phyloP scores from a whole-genome alignment of 768 basidiomycete species.

The Boletus eberwhitei region DNA sequence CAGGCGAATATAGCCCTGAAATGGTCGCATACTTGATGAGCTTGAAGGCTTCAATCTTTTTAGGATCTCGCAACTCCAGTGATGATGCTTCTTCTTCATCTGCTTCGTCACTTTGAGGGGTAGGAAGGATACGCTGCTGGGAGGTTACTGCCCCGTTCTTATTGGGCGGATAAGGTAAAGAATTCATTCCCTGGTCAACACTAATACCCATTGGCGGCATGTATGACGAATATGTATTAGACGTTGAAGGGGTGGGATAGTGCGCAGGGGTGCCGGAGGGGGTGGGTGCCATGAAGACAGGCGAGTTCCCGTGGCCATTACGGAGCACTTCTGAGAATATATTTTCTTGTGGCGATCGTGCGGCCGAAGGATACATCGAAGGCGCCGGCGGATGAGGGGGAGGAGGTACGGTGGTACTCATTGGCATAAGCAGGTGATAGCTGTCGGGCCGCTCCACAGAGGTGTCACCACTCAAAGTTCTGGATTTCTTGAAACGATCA shows the following conservation, averaged over 20 bases:
- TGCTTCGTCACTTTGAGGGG: conserved; percentile 40
- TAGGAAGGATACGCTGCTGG: conserved; percentile 24
- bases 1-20: background rate
- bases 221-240: conserved; percentile 40
- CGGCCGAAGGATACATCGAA: conserved; percentile 43
- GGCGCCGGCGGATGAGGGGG: conserved; percentile 30
- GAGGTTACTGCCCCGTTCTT: conserved; percentile 24
- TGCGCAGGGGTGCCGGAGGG: conserved; percentile 39
- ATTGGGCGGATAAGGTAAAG: conserved; percentile 47
- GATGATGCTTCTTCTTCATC: conserved; percentile 50
- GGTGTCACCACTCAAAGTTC: conserved; percentile 38
- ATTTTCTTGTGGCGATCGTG: conserved; percentile 45
- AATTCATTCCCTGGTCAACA: conserved; percentile 50
- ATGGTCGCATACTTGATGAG: conserved; percentile 60
- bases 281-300: conserved; percentile 58
- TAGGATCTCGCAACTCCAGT: conserved; percentile 49
- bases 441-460: conserved; percentile 40
- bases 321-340: conserved; percentile 65
- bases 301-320: conserved; percentile 45
- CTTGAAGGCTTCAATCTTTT: conserved; percentile 76
- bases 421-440: conserved; percentile 57
- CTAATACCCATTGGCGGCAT: conserved; percentile 56
- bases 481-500: conserved; percentile 49
- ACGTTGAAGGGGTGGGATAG: conserved; percentile 40
- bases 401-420: conserved; percentile 41